Evolutionary conservation across 148 eudicot species (phyloP), one percentile per base, ranked within the genome.

Genomic region (Cornus suecica): DNA sequence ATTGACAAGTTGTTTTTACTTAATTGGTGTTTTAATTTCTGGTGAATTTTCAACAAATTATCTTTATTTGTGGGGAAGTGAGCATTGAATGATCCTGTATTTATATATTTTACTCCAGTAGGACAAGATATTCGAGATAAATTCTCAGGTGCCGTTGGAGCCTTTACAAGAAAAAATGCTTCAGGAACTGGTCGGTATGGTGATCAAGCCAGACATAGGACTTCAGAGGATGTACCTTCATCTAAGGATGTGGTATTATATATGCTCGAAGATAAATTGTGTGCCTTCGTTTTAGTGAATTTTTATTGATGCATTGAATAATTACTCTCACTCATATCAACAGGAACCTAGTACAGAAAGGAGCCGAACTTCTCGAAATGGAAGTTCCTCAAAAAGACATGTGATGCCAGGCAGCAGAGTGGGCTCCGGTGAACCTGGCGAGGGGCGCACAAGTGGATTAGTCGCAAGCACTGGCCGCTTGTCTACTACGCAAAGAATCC

Each of bases 101-200:
- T 37, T 69, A 71, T 66, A 67, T n/a, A 69, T 41, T 73, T 74
- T 75, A 22, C 13, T 78, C 25, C 71, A 85, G 90, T 83, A 45
- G 99, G 94, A 23, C 91, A 89, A 79, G 97, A 92, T 68, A 82
- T 92, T 65, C 88, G 92, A 28, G 94, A 94, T 31, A 86, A 84
- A 84, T 87, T 89, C 75, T 78, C 91, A 16, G 99, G 97, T 78
- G 91, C 97, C 32, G 93, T 87, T 34, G 98, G 88, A 82, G 90
- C 85, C 72, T 86, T 94, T 77, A 84, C 98, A 56, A 84, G 97
- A 76, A 84, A 90, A 79, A 88, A 90, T 79, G 78, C 81, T 81
- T 72, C 86, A 30, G 79, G 85, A 76, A 75, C 94, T 71, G 92
- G 85, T 80, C 76, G 86, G 37, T 80, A 78, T 67, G 84, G 84